These are phyloP conservation scores for Graphilbum fragrans DNA, from an alignment of 2,329 filamentous ascomycete genomes.

Conservation along the genomic window DNA sequence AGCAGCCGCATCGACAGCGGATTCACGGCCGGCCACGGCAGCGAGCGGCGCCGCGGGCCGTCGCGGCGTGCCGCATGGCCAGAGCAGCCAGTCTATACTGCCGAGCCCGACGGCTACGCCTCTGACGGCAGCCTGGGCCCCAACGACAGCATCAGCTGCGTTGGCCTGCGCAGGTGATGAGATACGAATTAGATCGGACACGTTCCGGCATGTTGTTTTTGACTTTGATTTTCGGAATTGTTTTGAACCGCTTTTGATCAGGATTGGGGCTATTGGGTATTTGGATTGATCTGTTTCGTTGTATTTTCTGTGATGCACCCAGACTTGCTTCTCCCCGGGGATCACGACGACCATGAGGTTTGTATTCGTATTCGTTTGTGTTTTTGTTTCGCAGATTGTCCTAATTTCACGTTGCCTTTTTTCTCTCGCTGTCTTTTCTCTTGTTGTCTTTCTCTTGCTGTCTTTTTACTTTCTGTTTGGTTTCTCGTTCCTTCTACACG, in stretches of 20 bases:
- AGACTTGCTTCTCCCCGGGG: background rate
- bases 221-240: too few relatives aligned
- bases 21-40: too few relatives aligned
- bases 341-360: too few relatives aligned
- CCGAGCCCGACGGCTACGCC: slow-evolving; percentile 24
- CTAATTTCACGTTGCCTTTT: background rate
- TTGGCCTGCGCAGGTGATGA: slow-evolving; percentile 39
- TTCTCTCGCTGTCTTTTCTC: background rate
- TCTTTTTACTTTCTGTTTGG: background rate
- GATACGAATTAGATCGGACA: too few relatives aligned
- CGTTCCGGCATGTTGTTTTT: too few relatives aligned
- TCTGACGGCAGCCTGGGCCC: slow-evolving; percentile 43
- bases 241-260: too few relatives aligned
- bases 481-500: background rate
- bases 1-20: background rate
- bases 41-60: too few relatives aligned
- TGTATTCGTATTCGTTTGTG: background rate
- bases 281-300: background rate
- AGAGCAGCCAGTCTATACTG: too few relatives aligned
- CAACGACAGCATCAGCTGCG: slow-evolving; percentile 49
- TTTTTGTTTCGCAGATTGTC: background rate
- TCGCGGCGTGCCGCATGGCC: too few relatives aligned
- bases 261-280: slow-evolving; percentile 16
- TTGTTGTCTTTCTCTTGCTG: background rate
- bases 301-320: background rate